Evolutionary conservation across 345 rosid species (phyloP).

Genomic region (Eucalyptus sp.): DNA sequence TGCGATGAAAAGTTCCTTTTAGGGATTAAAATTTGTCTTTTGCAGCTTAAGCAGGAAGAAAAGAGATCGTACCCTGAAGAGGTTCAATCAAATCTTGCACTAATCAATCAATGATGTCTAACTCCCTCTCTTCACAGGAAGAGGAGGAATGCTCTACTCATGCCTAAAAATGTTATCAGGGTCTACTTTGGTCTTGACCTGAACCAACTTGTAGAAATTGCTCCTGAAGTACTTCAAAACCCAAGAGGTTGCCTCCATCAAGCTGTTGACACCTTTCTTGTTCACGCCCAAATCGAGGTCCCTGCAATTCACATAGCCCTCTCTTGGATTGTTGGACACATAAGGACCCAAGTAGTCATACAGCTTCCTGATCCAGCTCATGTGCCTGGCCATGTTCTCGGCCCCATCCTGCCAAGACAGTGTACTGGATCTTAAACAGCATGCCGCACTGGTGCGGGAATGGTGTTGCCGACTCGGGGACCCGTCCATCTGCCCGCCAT

Average conservation of each 20-base stretch:
- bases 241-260: slow-evolving; percentile 5
- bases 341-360: slow-evolving; percentile 13
- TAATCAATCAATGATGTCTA: background rate
- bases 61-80: background rate
- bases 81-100: background rate
- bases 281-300: slow-evolving; percentile 1
- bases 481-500: slow-evolving; percentile 42
- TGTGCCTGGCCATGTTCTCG: background rate
- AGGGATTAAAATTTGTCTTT: background rate
- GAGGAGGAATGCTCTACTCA: slow-evolving; percentile 18
- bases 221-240: slow-evolving; percentile 2
- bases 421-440: slow-evolving; percentile 33
- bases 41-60: background rate
- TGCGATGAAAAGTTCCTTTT: background rate
- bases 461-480: slow-evolving; percentile 29
- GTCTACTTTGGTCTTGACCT: slow-evolving; percentile 12
- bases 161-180: slow-evolving; percentile 17
- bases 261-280: background rate
- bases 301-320: slow-evolving; percentile 9
- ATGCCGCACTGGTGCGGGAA: slow-evolving; percentile 48
- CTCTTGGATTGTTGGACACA: slow-evolving; percentile 15
- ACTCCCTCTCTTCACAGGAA: background rate
- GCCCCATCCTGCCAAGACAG: slow-evolving; percentile 20
- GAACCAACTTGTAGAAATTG: slow-evolving; percentile 10
- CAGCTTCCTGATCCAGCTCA: slow-evolving; percentile 12